Evolutionary conservation across 2,329 filamentous ascomycete genomes (phyloP).

Genomic region (Aspergillus nomiae): DNA sequence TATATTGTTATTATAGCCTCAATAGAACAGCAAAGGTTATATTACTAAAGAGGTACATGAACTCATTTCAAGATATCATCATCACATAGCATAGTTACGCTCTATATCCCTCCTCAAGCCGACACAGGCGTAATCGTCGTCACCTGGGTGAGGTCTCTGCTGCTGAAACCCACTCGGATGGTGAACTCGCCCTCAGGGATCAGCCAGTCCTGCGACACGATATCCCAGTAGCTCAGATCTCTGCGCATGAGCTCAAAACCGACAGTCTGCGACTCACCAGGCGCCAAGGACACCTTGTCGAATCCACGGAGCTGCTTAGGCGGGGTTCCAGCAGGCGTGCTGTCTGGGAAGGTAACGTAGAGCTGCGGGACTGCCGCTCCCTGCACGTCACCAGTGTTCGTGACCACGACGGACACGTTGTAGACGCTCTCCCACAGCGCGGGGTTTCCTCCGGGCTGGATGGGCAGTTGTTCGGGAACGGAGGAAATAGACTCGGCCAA

Average conservation of each 20-base stretch:
- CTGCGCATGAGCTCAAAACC: slow-evolving; percentile 57
- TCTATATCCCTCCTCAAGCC: not conserved
- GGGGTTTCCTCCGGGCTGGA: slow-evolving; percentile 48
- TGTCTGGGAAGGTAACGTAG: slow-evolving; percentile 25
- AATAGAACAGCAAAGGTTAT: not conserved
- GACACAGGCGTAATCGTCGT: not conserved
- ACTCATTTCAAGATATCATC: not conserved
- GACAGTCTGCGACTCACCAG: slow-evolving; percentile 51
- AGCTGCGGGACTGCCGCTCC: slow-evolving; percentile 73
- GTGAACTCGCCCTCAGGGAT: slow-evolving; percentile 1
- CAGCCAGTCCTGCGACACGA: slow-evolving; percentile 59
- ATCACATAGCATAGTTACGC: not conserved
- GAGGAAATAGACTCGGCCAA: slow-evolving; percentile 53
- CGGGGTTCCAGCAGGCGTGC: slow-evolving; percentile 37
- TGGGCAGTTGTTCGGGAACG: slow-evolving; percentile 42
- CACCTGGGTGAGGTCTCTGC: slow-evolving; percentile 1
- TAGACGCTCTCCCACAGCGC: slow-evolving; percentile 17
- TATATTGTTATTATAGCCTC: not conserved
- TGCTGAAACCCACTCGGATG: slow-evolving; percentile 3
- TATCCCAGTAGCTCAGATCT: slow-evolving; percentile 67
- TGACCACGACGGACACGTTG: slow-evolving; percentile 60
- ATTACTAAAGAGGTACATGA: not conserved
- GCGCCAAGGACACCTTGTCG: slow-evolving; percentile 56
- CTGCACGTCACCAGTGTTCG: slow-evolving; percentile 66
- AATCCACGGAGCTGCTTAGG: slow-evolving; percentile 63